Conservation (phyloP, 75 land plant species). For the Adiantum capillusveneris region DNA sequence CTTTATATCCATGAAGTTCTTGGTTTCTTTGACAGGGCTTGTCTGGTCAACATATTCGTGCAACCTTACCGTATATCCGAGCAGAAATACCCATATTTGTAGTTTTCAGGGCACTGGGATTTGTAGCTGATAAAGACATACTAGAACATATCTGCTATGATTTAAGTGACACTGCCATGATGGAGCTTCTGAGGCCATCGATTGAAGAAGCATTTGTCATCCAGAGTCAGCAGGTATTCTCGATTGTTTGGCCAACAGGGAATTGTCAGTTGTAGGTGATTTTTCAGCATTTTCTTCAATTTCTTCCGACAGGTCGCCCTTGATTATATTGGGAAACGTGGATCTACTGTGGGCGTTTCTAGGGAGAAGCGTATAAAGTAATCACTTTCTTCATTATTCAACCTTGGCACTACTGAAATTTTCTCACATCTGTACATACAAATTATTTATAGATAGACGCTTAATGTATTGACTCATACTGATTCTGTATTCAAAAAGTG, state of each 20-base stretch:
- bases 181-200: conserved; percentile 94
- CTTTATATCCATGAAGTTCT: too few species aligned
- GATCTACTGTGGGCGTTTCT: conserved; percentile 96
- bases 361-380: conserved; percentile 98
- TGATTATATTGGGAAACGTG: conserved; percentile 97
- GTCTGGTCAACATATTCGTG: conserved; percentile 96
- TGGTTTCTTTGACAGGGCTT: conserved; percentile 52
- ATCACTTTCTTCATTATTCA: neutral
- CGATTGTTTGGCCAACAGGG: neutral
- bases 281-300: neutral
- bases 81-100: conserved; percentile 91
- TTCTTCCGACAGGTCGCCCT: conserved; percentile 68
- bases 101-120: conserved; percentile 95
- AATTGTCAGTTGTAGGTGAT: neutral
- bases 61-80: conserved; percentile 91
- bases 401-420: too few species aligned
- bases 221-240: conserved; percentile 87
- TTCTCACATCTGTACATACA: too few species aligned
- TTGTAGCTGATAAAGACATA: conserved; percentile 99
- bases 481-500: neutral
- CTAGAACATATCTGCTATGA: conserved; percentile 96
- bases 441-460: too few species aligned
- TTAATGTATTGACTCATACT: too few species aligned
- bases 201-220: conserved; percentile 98
- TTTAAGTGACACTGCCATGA: conserved; percentile 88